A percentile compares a stretch with the other conserved stretches of the same genome.
Evolutionary conservation across 148 eudicot genomes (phyloP).

Genomic region (Rhododendron kiyosumense): DNA sequence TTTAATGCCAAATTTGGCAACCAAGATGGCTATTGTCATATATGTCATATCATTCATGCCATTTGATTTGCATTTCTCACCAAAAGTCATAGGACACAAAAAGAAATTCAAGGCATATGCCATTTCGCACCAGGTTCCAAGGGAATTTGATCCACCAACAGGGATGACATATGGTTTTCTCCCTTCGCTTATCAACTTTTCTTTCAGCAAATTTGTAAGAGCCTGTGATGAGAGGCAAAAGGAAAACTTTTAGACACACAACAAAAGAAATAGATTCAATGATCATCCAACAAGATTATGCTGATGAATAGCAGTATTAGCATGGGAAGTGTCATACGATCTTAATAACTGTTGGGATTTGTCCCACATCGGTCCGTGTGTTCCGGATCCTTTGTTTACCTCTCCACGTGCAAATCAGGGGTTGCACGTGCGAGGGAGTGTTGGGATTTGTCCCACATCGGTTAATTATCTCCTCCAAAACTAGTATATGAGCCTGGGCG

Average conservation of each 20-base stretch:
- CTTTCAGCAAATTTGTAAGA: conserved; percentile 72
- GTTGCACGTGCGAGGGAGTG: no score
- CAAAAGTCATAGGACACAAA: neutral
- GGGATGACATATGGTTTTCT: conserved; percentile 96
- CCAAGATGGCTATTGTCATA: no score
- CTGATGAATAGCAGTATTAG: neutral
- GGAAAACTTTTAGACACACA: neutral
- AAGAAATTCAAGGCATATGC: neutral
- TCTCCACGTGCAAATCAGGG: no score
- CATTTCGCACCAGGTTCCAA: conserved; percentile 83
- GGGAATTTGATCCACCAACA: conserved; percentile 94
- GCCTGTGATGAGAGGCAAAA: conserved; percentile 46
- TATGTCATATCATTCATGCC: no score
- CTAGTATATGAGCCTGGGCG: no score
- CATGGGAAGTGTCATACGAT: neutral
- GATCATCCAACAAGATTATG: neutral
- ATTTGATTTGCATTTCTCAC: no score
- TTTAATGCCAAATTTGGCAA: no score
- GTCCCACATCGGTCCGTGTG: no score
- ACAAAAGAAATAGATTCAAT: neutral
- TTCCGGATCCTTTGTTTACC: no score
- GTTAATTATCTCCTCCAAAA: no score
- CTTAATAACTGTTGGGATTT: no score
- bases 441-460: no score
- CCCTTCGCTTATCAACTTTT: conserved; percentile 77